Evolutionary conservation across 129 eudicot genomes (phyloP).

Genomic region (Flaveria ramosissima): DNA sequence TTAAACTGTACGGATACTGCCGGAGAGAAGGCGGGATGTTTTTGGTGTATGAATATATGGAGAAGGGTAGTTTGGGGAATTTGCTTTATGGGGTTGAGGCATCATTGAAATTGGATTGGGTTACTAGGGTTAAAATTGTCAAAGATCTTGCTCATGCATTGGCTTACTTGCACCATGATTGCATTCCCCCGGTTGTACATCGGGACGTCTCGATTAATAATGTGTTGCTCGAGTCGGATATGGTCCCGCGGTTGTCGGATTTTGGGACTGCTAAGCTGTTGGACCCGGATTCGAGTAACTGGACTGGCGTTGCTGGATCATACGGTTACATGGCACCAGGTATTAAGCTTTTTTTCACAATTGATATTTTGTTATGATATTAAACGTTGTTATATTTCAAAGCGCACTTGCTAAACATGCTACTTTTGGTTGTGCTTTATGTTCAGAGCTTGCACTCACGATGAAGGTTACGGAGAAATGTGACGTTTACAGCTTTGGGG

Average conservation of each 20-base stretch:
- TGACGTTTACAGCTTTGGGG: conserved; percentile 93
- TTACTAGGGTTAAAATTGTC: conserved; percentile 61
- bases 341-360: conserved; percentile 8
- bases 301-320: conserved; percentile 88
- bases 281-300: conserved; percentile 51
- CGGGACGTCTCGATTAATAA: conserved; percentile 74
- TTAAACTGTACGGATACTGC: conserved; percentile 78
- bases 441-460: conserved; percentile 72
- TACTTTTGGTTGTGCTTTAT: conserved; percentile 1
- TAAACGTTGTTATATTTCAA: too few relatives aligned
- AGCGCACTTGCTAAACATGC: not conserved
- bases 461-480: conserved; percentile 87
- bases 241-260: conserved; percentile 79
- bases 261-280: conserved; percentile 85
- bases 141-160: conserved; percentile 83
- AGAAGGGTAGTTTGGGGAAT: conserved; percentile 82
- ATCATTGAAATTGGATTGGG: conserved; percentile 59
- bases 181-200: conserved; percentile 77
- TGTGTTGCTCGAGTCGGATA: conserved; percentile 62
- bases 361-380: not conserved
- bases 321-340: conserved; percentile 99
- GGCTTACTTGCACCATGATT: conserved; percentile 91
- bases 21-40: conserved; percentile 52
- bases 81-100: conserved; percentile 47
- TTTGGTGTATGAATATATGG: conserved; percentile 76